Evolutionary conservation across 2,329 filamentous ascomycete genomes (phyloP), one percentile per base, ranked within the genome.

Genomic region (Lizonia empirigonia): DNA sequence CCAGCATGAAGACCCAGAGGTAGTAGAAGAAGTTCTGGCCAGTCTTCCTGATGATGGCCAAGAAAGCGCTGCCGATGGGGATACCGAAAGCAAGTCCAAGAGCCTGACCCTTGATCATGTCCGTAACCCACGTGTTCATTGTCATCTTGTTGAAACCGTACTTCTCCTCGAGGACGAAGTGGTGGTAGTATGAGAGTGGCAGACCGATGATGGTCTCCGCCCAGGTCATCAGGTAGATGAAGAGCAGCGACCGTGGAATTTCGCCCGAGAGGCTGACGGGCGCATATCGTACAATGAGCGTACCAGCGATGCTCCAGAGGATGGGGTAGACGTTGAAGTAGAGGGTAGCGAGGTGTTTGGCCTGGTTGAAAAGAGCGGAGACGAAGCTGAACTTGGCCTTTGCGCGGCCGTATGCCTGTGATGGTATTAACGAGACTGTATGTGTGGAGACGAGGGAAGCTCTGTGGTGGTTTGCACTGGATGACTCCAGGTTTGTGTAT

Each of bases 61-160:
- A 83, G 80, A 99, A 95, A 33, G 87, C 94, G 60, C 90, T 89
- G 57, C 97, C 88, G 63, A 99, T 88, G 0, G 95, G 94, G 42
- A 91, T 86, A 54, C 90, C 88, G 52, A 99, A 82, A 38, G 85
- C 85, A 61, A 95, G 81, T 42, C 87, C 85, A 52, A 99, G 83
- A 63, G 90, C 81, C 74, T 96, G 91, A 24, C 88, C 86, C 82
- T 99, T 99, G 78, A 97, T 74, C 78, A 96, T 86, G 73, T 99
- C 94, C 65, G 85, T 89, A 44, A 97, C 71, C 81, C 93, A 99
- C 23, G 97, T 81, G 74, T 86, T 86, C 47, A 91, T 79, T 0
- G 94, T 97, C 81, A 96, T 91, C 80, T 99, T 99, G 77, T 99
- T 99, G 84, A 99, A 99, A 40, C 94, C 94, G 66, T 96, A 99